phyloP scores from a whole-genome alignment of 306 rosid species.

The Medicago arabica region DNA sequence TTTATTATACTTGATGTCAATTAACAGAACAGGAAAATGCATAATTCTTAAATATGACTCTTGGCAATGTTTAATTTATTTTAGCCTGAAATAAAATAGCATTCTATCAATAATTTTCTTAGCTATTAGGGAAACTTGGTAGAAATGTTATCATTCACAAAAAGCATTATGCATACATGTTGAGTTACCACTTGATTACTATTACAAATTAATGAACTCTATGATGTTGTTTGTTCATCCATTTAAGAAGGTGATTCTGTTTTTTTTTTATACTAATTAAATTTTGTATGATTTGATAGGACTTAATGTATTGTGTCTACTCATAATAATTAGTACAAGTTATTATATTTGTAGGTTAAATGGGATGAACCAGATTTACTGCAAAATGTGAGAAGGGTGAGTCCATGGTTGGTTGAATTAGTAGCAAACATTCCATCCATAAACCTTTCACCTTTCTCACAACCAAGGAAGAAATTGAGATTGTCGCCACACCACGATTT shows the following conservation, averaged over 20 bases:
- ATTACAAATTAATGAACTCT: neutral
- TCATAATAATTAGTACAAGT: slow-evolving; percentile 41
- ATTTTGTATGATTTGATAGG: neutral
- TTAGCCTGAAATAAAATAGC: too few relatives aligned
- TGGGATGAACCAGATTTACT: slow-evolving; percentile 98
- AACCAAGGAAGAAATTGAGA: slow-evolving; percentile 81
- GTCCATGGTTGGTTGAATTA: slow-evolving; percentile 93
- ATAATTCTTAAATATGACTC: neutral
- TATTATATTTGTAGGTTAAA: slow-evolving; percentile 61
- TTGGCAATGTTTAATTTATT: neutral
- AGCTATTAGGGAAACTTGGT: too few relatives aligned
- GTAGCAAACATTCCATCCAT: slow-evolving; percentile 78
- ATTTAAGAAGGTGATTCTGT: slow-evolving; percentile 5
- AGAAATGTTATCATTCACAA: neutral
- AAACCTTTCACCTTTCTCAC: slow-evolving; percentile 79
- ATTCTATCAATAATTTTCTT: too few relatives aligned
- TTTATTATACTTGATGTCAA: neutral
- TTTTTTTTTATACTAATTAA: neutral
- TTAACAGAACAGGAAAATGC: slow-evolving; percentile 18
- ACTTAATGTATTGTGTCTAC: neutral
- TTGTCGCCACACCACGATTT: slow-evolving; percentile 71
- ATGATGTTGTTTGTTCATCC: neutral
- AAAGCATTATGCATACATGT: slow-evolving; percentile 8
- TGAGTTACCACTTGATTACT: neutral
- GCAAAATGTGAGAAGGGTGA: slow-evolving; percentile 87